Percentiles rank a stretch among this genome's conserved stretches.
Conservation (phyloP, 148 eudicot species). For the Gaultheria prostrata region DNA sequence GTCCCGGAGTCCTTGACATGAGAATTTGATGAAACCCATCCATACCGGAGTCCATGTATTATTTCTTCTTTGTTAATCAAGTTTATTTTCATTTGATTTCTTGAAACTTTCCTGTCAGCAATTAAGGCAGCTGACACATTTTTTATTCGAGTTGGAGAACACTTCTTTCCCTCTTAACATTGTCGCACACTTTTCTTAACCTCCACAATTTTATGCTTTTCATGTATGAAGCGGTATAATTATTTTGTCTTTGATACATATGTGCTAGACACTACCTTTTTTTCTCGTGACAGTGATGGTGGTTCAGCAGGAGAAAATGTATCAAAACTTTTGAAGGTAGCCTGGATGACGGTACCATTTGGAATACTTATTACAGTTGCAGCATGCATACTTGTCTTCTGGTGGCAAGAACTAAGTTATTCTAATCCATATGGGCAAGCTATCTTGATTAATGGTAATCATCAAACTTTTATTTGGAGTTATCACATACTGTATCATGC, state of each 20-base stretch:
- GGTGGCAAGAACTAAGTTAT: slow-evolving; percentile 84
- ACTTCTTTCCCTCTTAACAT: neutral
- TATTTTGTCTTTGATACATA: neutral
- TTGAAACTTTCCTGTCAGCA: slow-evolving; percentile 1
- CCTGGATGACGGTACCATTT: slow-evolving; percentile 83
- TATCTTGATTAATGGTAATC: slow-evolving; percentile 79
- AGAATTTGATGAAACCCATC: neutral
- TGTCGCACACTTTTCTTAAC: neutral
- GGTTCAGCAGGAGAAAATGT: slow-evolving; percentile 49
- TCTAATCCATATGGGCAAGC: slow-evolving; percentile 81
- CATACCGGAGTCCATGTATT: neutral
- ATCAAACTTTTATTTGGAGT: neutral
- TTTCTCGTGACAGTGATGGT: slow-evolving; percentile 56
- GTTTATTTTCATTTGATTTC: neutral
- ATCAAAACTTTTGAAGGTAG: slow-evolving; percentile 71
- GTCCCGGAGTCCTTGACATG: neutral
- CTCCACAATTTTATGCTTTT: neutral
- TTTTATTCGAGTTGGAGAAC: neutral
- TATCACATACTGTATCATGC: neutral
- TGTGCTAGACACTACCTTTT: slow-evolving; percentile 8
- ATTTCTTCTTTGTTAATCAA: neutral
- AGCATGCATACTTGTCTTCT: slow-evolving; percentile 67
- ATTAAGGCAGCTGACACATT: neutral
- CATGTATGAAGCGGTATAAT: neutral
- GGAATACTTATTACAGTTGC: slow-evolving; percentile 62